These are phyloP conservation scores for Backusella mclennaniae DNA, from an alignment of 192 early-diverging fungal species.

Conservation along the genomic window DNA sequence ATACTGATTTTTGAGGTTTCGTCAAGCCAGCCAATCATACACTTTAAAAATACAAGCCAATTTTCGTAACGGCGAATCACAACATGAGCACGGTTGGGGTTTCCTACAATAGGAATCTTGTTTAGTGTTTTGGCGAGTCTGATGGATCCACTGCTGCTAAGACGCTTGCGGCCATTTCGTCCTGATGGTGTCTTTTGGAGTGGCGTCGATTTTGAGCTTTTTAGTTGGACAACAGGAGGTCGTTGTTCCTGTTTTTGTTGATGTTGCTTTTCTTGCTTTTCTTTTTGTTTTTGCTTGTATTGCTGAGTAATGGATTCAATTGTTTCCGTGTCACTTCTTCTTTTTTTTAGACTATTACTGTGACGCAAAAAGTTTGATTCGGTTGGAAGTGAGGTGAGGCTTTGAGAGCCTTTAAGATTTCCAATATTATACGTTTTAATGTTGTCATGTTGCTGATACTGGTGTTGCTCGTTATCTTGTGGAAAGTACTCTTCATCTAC, in stretches of 20 bases:
- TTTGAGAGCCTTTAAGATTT: neutral
- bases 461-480: neutral
- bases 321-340: neutral
- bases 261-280: neutral
- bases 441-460: neutral
- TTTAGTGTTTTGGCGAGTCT: neutral
- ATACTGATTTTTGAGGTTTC: constrained; percentile 3
- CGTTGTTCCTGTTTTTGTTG: neutral
- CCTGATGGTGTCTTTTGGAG: neutral
- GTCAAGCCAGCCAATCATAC: neutral
- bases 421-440: neutral
- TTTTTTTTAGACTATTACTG: neutral
- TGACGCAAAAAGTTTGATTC: neutral
- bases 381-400: neutral
- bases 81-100: neutral
- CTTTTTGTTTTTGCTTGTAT: neutral
- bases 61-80: constrained; percentile 6
- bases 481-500: neutral
- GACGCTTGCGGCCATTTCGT: neutral
- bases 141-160: neutral
- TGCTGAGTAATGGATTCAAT: neutral
- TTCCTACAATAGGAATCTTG: neutral
- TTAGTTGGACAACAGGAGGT: neutral
- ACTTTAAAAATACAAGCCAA: constrained; percentile 7
- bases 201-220: constrained; percentile 6